A percentile compares a stretch with the other conserved stretches of the same genome.
Conservation (phyloP, 352 stramenopile species). For the Pythium utonaiense region DNA sequence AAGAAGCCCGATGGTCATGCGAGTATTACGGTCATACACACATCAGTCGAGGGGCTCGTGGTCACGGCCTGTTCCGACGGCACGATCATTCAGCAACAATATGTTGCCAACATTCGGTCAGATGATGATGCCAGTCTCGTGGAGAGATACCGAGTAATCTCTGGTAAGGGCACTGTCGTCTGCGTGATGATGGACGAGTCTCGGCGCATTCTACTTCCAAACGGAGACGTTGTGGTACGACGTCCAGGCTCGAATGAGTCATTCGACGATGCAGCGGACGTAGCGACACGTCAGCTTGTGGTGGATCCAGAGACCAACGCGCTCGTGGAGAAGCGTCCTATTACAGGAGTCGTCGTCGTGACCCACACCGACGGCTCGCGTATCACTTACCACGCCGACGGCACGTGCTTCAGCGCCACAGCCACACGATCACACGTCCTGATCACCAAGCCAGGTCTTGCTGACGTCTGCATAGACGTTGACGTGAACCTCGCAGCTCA, state of each 20-base stretch:
- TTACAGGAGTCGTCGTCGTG: conserved; percentile 52
- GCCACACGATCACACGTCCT: conserved; percentile 44
- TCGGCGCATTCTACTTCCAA: conserved; percentile 45
- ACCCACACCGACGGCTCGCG: conserved; percentile 57
- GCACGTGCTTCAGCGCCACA: conserved; percentile 59
- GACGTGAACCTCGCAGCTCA: conserved; percentile 59
- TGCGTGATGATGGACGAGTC: conserved; percentile 37
- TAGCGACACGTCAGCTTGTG: conserved; percentile 19
- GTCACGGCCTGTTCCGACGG: conserved; percentile 60
- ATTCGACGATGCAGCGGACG: background rate
- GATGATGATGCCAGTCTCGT: background rate
- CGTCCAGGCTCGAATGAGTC: background rate
- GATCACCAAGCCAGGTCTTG: conserved; percentile 46
- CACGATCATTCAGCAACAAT: conserved; percentile 38
- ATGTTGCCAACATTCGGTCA: conserved; percentile 7
- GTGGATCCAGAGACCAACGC: conserved; percentile 74
- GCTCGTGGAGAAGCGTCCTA: conserved; percentile 40
- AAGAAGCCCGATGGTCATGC: conserved; percentile 53
- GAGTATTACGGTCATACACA: conserved; percentile 40
- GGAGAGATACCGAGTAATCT: conserved; percentile 48
- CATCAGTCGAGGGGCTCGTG: conserved; percentile 46
- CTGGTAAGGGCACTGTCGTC: conserved; percentile 51
- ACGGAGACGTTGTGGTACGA: conserved; percentile 29
- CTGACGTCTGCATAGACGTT: conserved; percentile 68
- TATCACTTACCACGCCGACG: conserved; percentile 60